Evolutionary conservation across 1,284 basidiomycete species (phyloP), one percentile per base, ranked within the genome.

Genomic region (Heterobasidion occidentale): DNA sequence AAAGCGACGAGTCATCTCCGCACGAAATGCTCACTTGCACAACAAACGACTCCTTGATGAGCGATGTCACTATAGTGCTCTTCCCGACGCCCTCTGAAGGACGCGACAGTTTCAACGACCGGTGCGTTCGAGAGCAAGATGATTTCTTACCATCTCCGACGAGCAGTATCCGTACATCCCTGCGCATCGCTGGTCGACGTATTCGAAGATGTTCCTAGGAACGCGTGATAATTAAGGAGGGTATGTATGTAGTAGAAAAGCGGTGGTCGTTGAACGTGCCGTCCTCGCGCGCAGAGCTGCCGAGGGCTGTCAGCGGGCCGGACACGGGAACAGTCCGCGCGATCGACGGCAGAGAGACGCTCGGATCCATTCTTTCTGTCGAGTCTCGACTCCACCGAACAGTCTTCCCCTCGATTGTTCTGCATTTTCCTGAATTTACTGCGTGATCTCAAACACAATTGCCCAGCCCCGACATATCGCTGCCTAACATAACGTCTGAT

Each of bases 21-120:
- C 27, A 27, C 5, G 15, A 52, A 38, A 55, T 9, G 15, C 84
- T 65, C 68, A 95, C 94, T 74, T 93, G 89, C 48, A 89, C 77
- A 51, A 97, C 89, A 68, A 90, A 98, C 36, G 89, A 86, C 70
- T 96, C 94, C 71, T 97, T 97, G 74, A 98, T 96, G 68, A 98
- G 81, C 36, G 92, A 93, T 14, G 92, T 96, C 68, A 98, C 87
- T 68, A 98, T 93, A 46, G 92, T 93, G 70, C 91, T 94, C 78
- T 96, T 96, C 62, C 93, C 93, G 64, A 95, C 93, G 62, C 90
- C 90, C 76, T 94, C 93, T 94, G 67, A 35, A 33, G 47, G 20
- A 53, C 49, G 46, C 61, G 54, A 44, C 55, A 17, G 15, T 46
- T 54, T 58, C 35, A 49, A 14, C 53, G 62, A 11, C n/a, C 19